Conservation (phyloP, 176 grass and related monocot genomes). For the Musa schizocarpa region DNA sequence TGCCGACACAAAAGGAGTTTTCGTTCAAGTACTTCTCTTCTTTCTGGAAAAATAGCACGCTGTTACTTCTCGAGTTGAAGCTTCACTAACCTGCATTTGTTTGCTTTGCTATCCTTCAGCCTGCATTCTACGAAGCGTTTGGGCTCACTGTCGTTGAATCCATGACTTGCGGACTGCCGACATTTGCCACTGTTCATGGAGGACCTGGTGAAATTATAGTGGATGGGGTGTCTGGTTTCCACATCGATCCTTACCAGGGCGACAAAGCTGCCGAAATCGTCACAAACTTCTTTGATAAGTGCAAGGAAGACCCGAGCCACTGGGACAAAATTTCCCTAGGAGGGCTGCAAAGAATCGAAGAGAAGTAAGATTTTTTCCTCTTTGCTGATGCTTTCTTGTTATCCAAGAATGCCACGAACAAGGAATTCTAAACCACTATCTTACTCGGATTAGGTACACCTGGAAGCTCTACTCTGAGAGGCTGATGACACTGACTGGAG, state of each 20-base stretch:
- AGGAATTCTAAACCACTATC: not conserved
- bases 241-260: slow-evolving; percentile 93
- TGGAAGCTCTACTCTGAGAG: slow-evolving; percentile 98
- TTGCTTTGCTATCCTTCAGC: slow-evolving; percentile 30
- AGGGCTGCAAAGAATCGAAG: slow-evolving; percentile 80
- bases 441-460: slow-evolving; percentile 48
- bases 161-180: slow-evolving; percentile 91
- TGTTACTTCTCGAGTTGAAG: no score
- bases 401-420: not conserved
- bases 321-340: slow-evolving; percentile 81
- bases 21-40: slow-evolving; percentile 60
- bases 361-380: slow-evolving; percentile 50
- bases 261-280: slow-evolving; percentile 77
- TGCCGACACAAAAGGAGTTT: slow-evolving; percentile 82
- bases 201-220: slow-evolving; percentile 94
- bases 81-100: not conserved
- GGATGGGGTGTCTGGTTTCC: slow-evolving; percentile 83
- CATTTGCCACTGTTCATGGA: slow-evolving; percentile 79
- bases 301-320: slow-evolving; percentile 44
- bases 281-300: slow-evolving; percentile 76
- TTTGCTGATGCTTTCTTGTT: not conserved
- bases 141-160: slow-evolving; percentile 93
- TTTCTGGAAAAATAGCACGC: no score
- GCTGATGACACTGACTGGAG: slow-evolving; percentile 87
- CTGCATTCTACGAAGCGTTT: slow-evolving; percentile 94